Conservation (phyloP, 176 grass and related monocot species). For the Juncus effusus region DNA sequence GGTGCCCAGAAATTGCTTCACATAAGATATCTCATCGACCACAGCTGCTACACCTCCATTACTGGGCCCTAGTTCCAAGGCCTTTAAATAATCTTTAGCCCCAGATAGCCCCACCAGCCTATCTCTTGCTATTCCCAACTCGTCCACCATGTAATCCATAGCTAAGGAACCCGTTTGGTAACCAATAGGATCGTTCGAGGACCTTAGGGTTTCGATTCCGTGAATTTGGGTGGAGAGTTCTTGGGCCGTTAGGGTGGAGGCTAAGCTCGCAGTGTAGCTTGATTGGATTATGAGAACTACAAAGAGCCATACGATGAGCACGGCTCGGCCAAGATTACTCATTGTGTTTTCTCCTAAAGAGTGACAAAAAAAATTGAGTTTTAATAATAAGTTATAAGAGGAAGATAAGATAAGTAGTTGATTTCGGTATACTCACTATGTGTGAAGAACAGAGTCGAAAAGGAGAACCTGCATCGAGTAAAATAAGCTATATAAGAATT, state of each 20-base stretch:
- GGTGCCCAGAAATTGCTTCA: slow-evolving; percentile 58
- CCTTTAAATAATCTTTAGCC: slow-evolving; percentile 54
- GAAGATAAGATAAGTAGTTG: slow-evolving; percentile 22
- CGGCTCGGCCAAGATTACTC: slow-evolving; percentile 68
- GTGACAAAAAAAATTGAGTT: background rate
- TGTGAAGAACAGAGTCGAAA: slow-evolving; percentile 96
- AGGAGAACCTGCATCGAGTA: slow-evolving; percentile 70
- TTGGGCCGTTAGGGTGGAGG: slow-evolving; percentile 93
- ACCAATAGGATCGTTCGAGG: slow-evolving; percentile 61
- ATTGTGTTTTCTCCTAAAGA: slow-evolving; percentile 74
- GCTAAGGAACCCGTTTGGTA: slow-evolving; percentile 88
- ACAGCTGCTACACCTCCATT: slow-evolving; percentile 82
- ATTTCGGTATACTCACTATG: slow-evolving; percentile 69
- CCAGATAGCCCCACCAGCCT: slow-evolving; percentile 66
- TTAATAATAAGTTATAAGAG: background rate
- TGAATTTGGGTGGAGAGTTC: slow-evolving; percentile 69
- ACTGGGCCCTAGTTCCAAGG: slow-evolving; percentile 59
- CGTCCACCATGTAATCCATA: slow-evolving; percentile 79
- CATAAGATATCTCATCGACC: slow-evolving; percentile 77
- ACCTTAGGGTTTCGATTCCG: slow-evolving; percentile 68
- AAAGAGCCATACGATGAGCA: slow-evolving; percentile 93
- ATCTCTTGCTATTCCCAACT: slow-evolving; percentile 59
- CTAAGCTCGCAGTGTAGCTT: slow-evolving; percentile 94
- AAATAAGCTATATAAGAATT: too few relatives aligned
- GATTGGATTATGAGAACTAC: slow-evolving; percentile 96